phyloP scores from a whole-genome alignment of 257 asterid species.

The Echites panduratus region DNA sequence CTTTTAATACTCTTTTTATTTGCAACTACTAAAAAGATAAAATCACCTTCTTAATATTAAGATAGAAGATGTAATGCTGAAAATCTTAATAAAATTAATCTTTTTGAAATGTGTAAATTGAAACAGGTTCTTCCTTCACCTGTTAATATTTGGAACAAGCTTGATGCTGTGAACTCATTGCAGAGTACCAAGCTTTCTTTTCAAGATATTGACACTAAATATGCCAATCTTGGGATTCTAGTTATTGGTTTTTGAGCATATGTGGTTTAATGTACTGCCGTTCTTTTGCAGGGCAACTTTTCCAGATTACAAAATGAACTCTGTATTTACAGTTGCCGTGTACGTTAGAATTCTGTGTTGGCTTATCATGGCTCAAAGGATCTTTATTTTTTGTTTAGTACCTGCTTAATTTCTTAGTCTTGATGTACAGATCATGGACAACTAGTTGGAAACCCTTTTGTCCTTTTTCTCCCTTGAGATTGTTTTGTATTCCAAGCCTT shows the following conservation, averaged over 20 bases:
- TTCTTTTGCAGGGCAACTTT: constrained; percentile 1
- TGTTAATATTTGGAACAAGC: not conserved
- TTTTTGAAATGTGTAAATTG: not conserved
- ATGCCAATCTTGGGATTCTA: not conserved
- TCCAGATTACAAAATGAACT: not conserved
- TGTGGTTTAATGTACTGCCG: not conserved
- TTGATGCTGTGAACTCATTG: not conserved
- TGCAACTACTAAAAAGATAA: not conserved
- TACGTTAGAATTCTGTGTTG: not conserved
- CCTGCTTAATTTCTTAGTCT: not conserved
- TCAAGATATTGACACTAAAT: not conserved
- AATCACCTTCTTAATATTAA: too few species aligned
- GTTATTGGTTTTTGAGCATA: not conserved
- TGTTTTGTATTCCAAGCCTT: not conserved
- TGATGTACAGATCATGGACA: not conserved
- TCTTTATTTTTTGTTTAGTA: not conserved
- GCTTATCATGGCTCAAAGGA: not conserved
- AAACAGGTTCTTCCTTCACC: not conserved
- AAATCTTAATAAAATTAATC: too few species aligned
- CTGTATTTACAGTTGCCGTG: too few species aligned
- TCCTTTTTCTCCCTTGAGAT: not conserved
- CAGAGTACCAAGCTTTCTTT: not conserved
- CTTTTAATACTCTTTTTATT: not conserved
- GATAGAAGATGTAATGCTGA: not conserved
- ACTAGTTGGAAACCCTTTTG: not conserved